Base-by-base conservation (phyloP, 768 basidiomycete species). In the Thelephora ganbajun region DNA sequence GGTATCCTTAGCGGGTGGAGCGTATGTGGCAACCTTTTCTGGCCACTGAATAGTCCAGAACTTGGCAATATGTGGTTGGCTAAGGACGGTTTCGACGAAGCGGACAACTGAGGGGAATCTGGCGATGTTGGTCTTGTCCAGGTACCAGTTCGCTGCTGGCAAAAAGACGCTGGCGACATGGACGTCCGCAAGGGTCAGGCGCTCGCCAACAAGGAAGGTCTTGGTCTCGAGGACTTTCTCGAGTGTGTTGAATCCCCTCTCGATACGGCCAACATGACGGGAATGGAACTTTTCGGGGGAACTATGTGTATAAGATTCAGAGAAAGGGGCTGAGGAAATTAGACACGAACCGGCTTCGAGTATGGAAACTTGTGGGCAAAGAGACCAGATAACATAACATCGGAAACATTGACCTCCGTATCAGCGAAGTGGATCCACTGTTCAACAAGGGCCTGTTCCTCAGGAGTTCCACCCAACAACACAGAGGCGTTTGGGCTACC, bases 181-280 rank as follows among this genome's bases (percentile, higher is more conserved):
- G 64, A 99, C 63, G 59, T 99, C 96, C 53, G 92, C 96, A 43
- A 94, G 73, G 52, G 91, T 89, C 72, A 98, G 84, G 59, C 94
- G 87, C 62, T 99, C 89, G 54, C 81, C 83, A 48, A 91, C 91
- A 58, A 98, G 76, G 76, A 80, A 98, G 42, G 94, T 99, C 59
- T 76, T 79, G 49, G 77, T 71, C 44, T 70, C 61, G 56, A 99
- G 79, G 69, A 86, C 75, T 33, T 66, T 63, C 54, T 99, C 77
- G 48, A 98, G 70, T 53, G 77, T 79, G 35, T 67, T 67, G 44
- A 96, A 70, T 16, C 76, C 66, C 42, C 75, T 71, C 36, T 64
- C 52, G 57, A 80, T 72, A 33, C 71, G 72, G 43, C 84, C 80
- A 13, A 66, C 55, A 48, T 77, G 60, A 42, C 52, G 44, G 44